Conservation (phyloP, 2,329 filamentous ascomycete species). For the Botryotinia calthae region DNA sequence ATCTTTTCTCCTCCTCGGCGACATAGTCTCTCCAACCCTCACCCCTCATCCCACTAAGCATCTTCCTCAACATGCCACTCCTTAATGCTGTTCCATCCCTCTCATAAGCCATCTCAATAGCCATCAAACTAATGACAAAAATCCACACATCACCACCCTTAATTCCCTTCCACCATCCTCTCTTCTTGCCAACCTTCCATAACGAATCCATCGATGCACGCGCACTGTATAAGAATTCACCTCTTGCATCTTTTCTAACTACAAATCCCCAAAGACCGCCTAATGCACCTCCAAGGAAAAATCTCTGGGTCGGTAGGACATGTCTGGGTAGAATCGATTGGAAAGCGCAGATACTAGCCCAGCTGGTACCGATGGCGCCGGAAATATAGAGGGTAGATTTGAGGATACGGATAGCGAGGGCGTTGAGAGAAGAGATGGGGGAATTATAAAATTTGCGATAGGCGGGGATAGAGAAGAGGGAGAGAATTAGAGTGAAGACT, state of each 20-base stretch:
- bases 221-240: constrained; percentile 75
- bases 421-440: constrained; percentile 65
- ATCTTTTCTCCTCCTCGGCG: constrained; percentile 29
- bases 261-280: constrained; percentile 84
- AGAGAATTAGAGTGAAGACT: constrained; percentile 73
- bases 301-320: constrained; percentile 76
- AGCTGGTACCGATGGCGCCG: constrained; percentile 78
- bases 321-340: constrained; percentile 72
- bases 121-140: constrained; percentile 74
- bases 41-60: constrained; percentile 34
- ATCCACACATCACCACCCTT: constrained; percentile 80
- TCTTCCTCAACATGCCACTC: constrained; percentile 32
- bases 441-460: constrained; percentile 66
- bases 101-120: constrained; percentile 65
- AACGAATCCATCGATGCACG: constrained; percentile 76
- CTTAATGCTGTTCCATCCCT: constrained; percentile 33
- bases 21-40: constrained; percentile 34
- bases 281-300: constrained; percentile 84
- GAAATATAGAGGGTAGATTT: constrained; percentile 76
- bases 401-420: constrained; percentile 66
- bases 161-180: constrained; percentile 81
- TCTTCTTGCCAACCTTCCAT: constrained; percentile 94
- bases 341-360: constrained; percentile 89
- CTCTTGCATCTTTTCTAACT: constrained; percentile 61
- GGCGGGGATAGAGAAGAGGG: constrained; percentile 61